Conservation (phyloP, 805 yeast genomes). For the Candida chilensis region DNA sequence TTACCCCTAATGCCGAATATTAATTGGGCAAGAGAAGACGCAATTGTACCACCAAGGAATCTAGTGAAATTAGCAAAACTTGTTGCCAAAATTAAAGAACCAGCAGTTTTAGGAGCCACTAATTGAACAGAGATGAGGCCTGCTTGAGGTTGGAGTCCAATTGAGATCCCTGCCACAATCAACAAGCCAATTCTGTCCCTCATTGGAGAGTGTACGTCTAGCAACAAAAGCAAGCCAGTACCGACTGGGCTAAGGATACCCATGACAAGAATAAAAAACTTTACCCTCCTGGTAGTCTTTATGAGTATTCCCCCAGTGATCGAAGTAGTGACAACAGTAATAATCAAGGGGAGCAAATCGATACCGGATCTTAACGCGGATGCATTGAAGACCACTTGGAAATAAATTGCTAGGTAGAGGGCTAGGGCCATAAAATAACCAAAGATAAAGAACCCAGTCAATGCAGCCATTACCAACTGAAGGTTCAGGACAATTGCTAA, state of each 20-base stretch:
- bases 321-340: slow-evolving; percentile 26
- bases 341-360: slow-evolving; percentile 30
- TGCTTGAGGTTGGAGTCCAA: slow-evolving; percentile 40
- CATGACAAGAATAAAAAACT: slow-evolving; percentile 26
- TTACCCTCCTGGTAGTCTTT: slow-evolving; percentile 25
- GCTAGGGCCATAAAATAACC: too few species aligned
- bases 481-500: slow-evolving; percentile 29
- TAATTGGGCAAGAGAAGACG: slow-evolving; percentile 31
- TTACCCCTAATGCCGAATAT: slow-evolving; percentile 14
- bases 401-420: slow-evolving; percentile 35
- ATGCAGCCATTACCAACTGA: too few species aligned
- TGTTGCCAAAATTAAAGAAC: slow-evolving; percentile 39
- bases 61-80: slow-evolving; percentile 33
- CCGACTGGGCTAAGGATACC: slow-evolving; percentile 29
- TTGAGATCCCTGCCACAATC: slow-evolving; percentile 34
- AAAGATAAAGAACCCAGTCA: too few species aligned
- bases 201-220: slow-evolving; percentile 23
- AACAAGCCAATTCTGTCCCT: slow-evolving; percentile 32
- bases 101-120: slow-evolving; percentile 41
- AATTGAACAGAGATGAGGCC: slow-evolving; percentile 35
- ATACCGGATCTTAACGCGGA: slow-evolving; percentile 37
- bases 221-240: slow-evolving; percentile 29
- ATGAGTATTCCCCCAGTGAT: slow-evolving; percentile 25
- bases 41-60: slow-evolving; percentile 35
- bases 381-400: slow-evolving; percentile 34